These are phyloP conservation scores for Acer yangbiense DNA, from an alignment of 345 rosid genomes.

Conservation along the genomic window DNA sequence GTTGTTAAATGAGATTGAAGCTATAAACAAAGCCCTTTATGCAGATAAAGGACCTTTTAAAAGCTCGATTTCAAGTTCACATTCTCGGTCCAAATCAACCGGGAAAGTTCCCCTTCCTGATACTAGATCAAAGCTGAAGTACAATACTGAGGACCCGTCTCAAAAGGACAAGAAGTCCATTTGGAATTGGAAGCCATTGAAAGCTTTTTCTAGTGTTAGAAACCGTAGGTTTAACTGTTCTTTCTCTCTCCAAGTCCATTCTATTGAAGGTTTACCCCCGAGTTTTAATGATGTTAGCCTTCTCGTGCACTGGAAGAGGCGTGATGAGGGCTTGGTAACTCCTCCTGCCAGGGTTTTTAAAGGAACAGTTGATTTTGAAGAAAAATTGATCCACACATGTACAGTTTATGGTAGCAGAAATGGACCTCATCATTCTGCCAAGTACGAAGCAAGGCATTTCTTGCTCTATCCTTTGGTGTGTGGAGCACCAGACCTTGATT, in stretches of 20 bases:
- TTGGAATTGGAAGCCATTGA: constrained; percentile 91
- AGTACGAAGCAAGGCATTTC: constrained; percentile 95
- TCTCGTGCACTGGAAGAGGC: constrained; percentile 88
- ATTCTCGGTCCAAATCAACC: constrained; percentile 40
- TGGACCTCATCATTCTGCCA: constrained; percentile 88
- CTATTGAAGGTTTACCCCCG: constrained; percentile 63
- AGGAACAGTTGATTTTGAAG: constrained; percentile 75
- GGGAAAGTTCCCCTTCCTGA: constrained; percentile 46
- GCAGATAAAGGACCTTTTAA: constrained; percentile 46
- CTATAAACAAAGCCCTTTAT: constrained; percentile 75
- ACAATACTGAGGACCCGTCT: constrained; percentile 38
- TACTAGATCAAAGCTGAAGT: constrained; percentile 39
- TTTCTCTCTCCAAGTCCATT: constrained; percentile 78
- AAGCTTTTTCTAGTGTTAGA: constrained; percentile 66
- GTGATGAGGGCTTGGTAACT: constrained; percentile 69
- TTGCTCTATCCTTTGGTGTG: constrained; percentile 64
- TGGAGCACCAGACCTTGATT: constrained; percentile 70
- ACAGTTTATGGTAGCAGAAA: constrained; percentile 77
- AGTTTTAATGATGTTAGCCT: constrained; percentile 57
- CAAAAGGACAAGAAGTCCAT: constrained; percentile 80
- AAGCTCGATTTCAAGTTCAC: constrained; percentile 34
- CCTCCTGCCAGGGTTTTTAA: constrained; percentile 59
- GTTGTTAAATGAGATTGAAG: constrained; percentile 72
- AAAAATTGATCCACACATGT: constrained; percentile 70
- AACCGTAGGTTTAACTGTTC: constrained; percentile 74